Evolutionary conservation across 208 protist genomes (phyloP).

Genomic region (Trypanosomatidae sp.): DNA sequence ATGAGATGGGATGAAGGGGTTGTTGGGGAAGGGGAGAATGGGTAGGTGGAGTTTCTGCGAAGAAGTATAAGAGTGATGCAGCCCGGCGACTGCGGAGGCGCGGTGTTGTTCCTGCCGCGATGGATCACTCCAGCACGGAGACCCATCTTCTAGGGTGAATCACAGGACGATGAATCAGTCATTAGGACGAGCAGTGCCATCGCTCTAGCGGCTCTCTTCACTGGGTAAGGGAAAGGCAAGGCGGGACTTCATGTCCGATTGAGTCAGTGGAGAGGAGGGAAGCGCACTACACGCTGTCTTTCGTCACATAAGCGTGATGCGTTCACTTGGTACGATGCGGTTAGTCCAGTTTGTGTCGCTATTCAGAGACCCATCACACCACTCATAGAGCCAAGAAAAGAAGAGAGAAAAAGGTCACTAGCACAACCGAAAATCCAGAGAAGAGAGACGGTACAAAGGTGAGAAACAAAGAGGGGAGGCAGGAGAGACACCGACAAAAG

Average conservation of each 20-base stretch:
- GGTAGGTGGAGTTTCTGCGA: neutral
- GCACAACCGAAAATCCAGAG: neutral
- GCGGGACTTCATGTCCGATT: neutral
- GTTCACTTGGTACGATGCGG: neutral
- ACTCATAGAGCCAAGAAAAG: neutral
- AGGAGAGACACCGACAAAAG: neutral
- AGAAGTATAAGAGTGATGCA: neutral
- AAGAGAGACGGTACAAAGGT: slow-evolving; percentile 4
- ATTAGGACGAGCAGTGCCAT: neutral
- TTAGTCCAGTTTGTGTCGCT: neutral
- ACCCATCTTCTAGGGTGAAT: neutral
- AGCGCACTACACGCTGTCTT: neutral
- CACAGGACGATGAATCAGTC: neutral
- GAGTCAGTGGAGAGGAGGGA: neutral
- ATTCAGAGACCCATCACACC: neutral
- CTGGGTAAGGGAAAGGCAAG: neutral
- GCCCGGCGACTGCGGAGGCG: neutral
- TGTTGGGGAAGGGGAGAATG: neutral
- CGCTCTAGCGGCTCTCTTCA: neutral
- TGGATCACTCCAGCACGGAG: neutral
- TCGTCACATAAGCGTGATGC: neutral
- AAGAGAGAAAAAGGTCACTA: neutral
- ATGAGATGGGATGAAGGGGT: neutral
- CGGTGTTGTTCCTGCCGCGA: neutral
- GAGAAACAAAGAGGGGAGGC: neutral